These are phyloP conservation scores for Viola pubescens DNA, from an alignment of 441 rosid genomes.

Conservation along the genomic window DNA sequence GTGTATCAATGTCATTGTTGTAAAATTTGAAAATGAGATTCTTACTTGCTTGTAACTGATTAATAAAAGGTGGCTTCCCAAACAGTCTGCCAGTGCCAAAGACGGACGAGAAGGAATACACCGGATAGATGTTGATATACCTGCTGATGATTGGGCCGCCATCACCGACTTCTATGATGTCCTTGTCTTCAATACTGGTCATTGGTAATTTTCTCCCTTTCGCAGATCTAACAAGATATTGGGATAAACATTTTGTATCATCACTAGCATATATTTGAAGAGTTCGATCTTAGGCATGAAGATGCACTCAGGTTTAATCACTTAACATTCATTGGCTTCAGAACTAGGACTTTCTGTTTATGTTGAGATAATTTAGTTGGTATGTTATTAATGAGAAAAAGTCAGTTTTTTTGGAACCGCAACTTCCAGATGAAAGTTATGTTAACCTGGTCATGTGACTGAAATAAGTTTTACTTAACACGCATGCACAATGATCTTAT, in stretches of 20 bases:
- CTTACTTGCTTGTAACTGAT: constrained; percentile 44
- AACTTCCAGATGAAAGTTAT: too few species aligned
- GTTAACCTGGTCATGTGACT: too few species aligned
- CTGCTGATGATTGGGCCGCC: constrained; percentile 76
- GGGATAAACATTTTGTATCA: neutral
- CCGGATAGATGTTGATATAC: constrained; percentile 81
- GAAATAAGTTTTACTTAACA: too few species aligned
- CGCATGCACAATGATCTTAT: too few species aligned
- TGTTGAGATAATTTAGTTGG: too few species aligned
- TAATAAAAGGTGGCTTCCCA: constrained; percentile 74
- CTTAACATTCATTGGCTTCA: too few species aligned
- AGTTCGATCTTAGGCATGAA: too few species aligned
- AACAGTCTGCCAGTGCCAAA: constrained; percentile 26
- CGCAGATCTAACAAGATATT: neutral
- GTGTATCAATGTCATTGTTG: constrained; percentile 1
- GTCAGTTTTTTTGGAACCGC: too few species aligned
- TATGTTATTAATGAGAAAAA: too few species aligned
- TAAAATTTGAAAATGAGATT: constrained; percentile 16
- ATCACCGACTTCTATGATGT: constrained; percentile 65
- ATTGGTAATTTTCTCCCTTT: constrained; percentile 50
- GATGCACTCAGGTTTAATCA: too few species aligned
- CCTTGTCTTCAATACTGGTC: constrained; percentile 83
- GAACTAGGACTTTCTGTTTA: too few species aligned
- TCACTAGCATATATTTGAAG: too few species aligned
- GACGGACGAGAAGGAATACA: constrained; percentile 47